A percentile compares a stretch with the other conserved stretches of the same genome.
These are phyloP conservation scores for Epithemia pelagica DNA, from an alignment of 108 stramenopile genomes.

Conservation along the genomic window DNA sequence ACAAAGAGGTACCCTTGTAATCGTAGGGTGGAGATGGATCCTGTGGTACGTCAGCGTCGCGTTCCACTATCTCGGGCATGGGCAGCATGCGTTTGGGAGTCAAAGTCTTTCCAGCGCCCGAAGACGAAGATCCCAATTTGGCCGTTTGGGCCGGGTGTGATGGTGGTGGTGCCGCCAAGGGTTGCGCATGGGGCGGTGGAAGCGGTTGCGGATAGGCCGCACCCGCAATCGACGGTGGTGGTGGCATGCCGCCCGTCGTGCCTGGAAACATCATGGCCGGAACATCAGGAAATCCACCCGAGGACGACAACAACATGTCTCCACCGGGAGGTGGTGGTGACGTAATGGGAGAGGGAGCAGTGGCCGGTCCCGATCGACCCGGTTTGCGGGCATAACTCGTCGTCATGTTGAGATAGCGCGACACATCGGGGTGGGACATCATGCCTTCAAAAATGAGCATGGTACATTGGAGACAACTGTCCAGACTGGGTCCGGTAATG, in stretches of 20 bases:
- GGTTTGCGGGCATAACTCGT: slow-evolving; percentile 57
- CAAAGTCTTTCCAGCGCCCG: no score
- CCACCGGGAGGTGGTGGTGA: no score
- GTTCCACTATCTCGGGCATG: no score
- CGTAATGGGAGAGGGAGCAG: not conserved
- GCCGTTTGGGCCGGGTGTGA: no score
- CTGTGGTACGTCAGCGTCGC: not conserved
- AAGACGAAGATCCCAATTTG: no score
- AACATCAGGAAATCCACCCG: not conserved
- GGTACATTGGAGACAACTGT: slow-evolving; percentile 42
- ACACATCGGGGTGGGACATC: slow-evolving; percentile 61
- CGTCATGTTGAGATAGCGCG: slow-evolving; percentile 71
- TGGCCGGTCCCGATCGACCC: not conserved
- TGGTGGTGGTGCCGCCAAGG: no score
- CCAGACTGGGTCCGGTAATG: slow-evolving; percentile 46
- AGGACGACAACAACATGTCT: not conserved
- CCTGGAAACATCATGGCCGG: not conserved
- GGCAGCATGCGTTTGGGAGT: no score
- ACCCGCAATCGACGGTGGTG: no score
- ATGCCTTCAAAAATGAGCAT: slow-evolving; percentile 52
- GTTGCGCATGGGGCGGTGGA: no score
- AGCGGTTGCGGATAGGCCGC: no score
- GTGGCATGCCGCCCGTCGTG: no score
- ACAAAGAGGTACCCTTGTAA: not conserved
- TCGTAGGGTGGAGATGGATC: not conserved